phyloP scores from a whole-genome alignment of 75 land plant genomes.

The Pinus taeda region DNA sequence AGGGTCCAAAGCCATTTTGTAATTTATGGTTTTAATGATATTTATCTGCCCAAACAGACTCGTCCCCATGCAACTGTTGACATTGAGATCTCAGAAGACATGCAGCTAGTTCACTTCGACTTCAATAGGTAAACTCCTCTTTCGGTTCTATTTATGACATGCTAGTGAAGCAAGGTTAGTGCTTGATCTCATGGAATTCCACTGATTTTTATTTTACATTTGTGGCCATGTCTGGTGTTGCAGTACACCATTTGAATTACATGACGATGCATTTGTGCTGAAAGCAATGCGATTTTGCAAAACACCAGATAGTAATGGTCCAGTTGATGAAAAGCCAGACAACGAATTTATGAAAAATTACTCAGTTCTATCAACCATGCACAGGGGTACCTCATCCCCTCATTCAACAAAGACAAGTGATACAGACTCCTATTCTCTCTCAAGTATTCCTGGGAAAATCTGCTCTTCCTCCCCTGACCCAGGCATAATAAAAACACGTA shows the following conservation, averaged over 20 bases:
- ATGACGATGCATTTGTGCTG: constrained; percentile 38
- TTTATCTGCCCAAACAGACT: constrained; percentile 21
- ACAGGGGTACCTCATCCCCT: not conserved
- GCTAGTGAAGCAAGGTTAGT: not conserved
- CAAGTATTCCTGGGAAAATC: constrained; percentile 5
- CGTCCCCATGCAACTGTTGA: constrained; percentile 39
- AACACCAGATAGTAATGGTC: not conserved
- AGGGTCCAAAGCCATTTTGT: not conserved
- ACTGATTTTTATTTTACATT: not conserved
- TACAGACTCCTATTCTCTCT: constrained; percentile 3
- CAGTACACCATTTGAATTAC: constrained; percentile 34
- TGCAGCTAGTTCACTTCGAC: constrained; percentile 38
- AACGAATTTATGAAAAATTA: not conserved
- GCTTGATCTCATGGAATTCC: not conserved
- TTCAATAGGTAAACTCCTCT: constrained; percentile 28
- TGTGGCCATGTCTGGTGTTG: constrained; percentile 3
- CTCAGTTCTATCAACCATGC: not conserved
- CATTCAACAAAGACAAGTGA: constrained; percentile 1
- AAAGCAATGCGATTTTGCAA: constrained; percentile 30
- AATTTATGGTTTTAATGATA: not conserved
- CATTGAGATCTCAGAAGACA: constrained; percentile 38
- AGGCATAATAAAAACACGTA: not conserved
- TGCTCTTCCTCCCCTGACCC: not conserved
- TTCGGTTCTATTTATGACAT: not conserved
- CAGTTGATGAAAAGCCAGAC: not conserved